Evolutionary conservation across 139 green algal genomes (phyloP).

Genomic region (Chlorella sorokiniana): DNA sequence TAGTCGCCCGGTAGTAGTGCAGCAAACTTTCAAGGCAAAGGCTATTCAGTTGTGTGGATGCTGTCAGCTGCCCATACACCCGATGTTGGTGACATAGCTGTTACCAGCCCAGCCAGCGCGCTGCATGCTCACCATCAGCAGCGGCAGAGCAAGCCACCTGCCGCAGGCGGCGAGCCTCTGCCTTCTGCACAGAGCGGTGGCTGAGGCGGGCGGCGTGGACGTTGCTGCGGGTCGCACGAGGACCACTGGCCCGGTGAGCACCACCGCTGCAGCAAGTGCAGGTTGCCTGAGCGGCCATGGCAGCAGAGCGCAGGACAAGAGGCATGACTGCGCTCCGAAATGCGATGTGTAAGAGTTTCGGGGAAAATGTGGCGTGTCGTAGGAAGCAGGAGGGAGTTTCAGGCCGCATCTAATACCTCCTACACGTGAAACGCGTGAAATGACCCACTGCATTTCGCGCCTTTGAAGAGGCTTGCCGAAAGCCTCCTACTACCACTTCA

Average conservation of each 20-base stretch:
- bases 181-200: neutral
- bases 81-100: too few species aligned
- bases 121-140: conserved; percentile 3
- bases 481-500: too few species aligned
- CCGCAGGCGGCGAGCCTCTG: neutral
- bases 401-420: neutral
- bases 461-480: too few species aligned
- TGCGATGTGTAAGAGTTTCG: too few species aligned
- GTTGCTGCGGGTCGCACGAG: neutral
- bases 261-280: conserved; percentile 1
- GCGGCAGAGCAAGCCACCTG: neutral
- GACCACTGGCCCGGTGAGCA: neutral
- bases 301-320: neutral
- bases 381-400: neutral
- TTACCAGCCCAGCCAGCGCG: too few species aligned
- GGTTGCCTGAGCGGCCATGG: neutral
- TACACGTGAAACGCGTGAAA: too few species aligned
- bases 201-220: neutral
- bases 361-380: neutral
- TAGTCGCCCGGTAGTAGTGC: too few species aligned
- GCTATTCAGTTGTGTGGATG: too few species aligned
- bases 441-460: neutral
- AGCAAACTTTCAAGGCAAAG: too few species aligned
- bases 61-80: too few species aligned
- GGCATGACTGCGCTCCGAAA: too few species aligned